Conservation (phyloP, 192 early-diverging fungal genomes). For the Podila epigama region DNA sequence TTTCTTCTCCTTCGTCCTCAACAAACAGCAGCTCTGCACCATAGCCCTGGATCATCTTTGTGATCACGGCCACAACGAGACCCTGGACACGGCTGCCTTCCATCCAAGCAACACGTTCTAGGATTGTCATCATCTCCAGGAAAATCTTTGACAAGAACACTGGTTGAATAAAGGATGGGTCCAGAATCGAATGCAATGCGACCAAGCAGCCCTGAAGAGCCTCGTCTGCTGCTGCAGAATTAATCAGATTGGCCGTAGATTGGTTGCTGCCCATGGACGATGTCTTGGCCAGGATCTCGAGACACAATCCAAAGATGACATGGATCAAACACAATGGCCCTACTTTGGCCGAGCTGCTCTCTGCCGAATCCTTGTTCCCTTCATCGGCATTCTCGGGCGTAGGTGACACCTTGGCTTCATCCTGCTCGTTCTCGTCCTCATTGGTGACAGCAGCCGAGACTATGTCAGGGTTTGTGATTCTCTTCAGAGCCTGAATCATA, state of each 20-base stretch:
- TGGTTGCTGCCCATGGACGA: constrained; percentile 36
- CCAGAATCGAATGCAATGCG: constrained; percentile 61
- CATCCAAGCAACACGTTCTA: constrained; percentile 76
- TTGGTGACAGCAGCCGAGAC: neutral
- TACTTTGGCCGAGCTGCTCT: neutral
- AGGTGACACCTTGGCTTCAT: neutral
- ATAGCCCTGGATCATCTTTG: constrained; percentile 33
- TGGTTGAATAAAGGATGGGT: constrained; percentile 45
- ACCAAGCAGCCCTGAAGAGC: constrained; percentile 59
- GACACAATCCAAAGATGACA: constrained; percentile 76
- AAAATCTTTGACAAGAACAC: constrained; percentile 62
- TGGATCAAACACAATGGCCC: constrained; percentile 56
- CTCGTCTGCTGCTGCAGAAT: constrained; percentile 37
- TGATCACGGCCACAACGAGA: constrained; percentile 53
- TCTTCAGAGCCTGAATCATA: constrained; percentile 56
- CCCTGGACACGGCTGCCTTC: constrained; percentile 67
- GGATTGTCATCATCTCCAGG: constrained; percentile 72
- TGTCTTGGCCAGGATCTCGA: constrained; percentile 62
- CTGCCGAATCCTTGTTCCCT: neutral
- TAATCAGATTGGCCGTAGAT: constrained; percentile 40
- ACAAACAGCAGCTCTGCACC: constrained; percentile 24
- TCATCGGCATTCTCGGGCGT: neutral
- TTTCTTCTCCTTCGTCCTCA: neutral
- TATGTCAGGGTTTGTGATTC: constrained; percentile 17
- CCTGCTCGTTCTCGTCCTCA: neutral